Percentiles rank a stretch among this genome's conserved stretches.
phyloP scores from a whole-genome alignment of 352 stramenopile genomes.

The Globisporangium barbulae region DNA sequence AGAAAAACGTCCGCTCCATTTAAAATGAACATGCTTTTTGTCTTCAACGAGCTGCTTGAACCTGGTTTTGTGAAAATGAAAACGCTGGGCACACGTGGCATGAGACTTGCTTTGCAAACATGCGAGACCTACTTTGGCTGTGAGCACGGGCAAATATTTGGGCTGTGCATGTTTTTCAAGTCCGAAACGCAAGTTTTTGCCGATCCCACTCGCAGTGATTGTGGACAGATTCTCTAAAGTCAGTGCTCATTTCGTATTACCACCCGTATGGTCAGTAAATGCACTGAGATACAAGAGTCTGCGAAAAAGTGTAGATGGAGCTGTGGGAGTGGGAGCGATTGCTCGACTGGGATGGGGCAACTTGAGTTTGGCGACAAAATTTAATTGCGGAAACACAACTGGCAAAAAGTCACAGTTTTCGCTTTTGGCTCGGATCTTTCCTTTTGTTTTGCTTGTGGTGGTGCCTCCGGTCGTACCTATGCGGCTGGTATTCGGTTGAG shows the following conservation, averaged over 20 bases:
- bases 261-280: too few relatives aligned
- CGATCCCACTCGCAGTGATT: too few relatives aligned
- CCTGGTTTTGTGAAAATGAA: not conserved
- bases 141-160: not conserved
- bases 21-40: not conserved
- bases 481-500: too few relatives aligned
- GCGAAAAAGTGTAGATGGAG: not conserved
- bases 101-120: not conserved
- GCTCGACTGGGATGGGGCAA: not conserved
- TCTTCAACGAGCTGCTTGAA: slow-evolving; percentile 1
- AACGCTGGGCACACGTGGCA: not conserved
- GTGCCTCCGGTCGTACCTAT: too few relatives aligned
- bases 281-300: not conserved
- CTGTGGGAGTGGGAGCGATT: not conserved
- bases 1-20: not conserved
- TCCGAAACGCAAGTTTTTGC: not conserved
- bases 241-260: too few relatives aligned
- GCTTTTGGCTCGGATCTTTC: not conserved
- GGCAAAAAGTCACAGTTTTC: not conserved
- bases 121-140: not conserved
- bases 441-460: not conserved
- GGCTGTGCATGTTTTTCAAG: not conserved
- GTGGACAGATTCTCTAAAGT: too few relatives aligned
- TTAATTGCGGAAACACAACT: too few relatives aligned
- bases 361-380: not conserved